Conservation (phyloP, 2,329 filamentous ascomycete genomes). For the Mariannaea elegans region DNA sequence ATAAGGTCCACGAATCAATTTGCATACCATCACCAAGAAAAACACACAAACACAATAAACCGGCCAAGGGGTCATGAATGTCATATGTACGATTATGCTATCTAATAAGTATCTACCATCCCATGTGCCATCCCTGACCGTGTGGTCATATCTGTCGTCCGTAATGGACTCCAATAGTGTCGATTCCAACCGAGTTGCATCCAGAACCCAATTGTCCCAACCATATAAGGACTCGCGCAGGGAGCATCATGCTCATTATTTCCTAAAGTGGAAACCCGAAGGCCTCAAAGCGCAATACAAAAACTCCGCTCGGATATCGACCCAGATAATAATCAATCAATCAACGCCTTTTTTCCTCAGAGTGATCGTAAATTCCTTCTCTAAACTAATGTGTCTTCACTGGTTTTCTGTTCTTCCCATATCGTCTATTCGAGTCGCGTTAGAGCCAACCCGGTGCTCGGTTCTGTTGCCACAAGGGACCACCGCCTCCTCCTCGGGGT, state of each 20-base stretch:
- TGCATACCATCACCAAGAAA: neutral
- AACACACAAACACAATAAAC: neutral
- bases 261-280: neutral
- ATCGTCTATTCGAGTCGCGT: conserved; percentile 40
- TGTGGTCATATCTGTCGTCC: conserved; percentile 27
- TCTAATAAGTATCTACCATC: conserved; percentile 28
- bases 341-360: conserved; percentile 14
- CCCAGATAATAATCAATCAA: neutral
- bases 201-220: neutral
- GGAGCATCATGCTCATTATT: conserved; percentile 15
- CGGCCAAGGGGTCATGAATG: neutral
- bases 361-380: neutral
- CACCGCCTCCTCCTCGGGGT: conserved; percentile 41
- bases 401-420: conserved; percentile 8
- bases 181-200: conserved; percentile 12
- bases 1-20: neutral
- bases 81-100: conserved; percentile 16
- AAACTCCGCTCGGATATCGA: conserved; percentile 21
- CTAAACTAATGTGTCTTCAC: neutral
- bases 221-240: conserved; percentile 3
- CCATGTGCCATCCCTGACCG: conserved; percentile 19
- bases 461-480: conserved; percentile 65
- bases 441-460: conserved; percentile 56
- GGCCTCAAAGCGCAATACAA: conserved; percentile 1
- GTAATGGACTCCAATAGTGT: conserved; percentile 23